Evolutionary conservation across 2,329 filamentous ascomycete species (phyloP), one percentile per base, ranked within the genome.

Genomic region (Paraconiothyrium sp.): DNA sequence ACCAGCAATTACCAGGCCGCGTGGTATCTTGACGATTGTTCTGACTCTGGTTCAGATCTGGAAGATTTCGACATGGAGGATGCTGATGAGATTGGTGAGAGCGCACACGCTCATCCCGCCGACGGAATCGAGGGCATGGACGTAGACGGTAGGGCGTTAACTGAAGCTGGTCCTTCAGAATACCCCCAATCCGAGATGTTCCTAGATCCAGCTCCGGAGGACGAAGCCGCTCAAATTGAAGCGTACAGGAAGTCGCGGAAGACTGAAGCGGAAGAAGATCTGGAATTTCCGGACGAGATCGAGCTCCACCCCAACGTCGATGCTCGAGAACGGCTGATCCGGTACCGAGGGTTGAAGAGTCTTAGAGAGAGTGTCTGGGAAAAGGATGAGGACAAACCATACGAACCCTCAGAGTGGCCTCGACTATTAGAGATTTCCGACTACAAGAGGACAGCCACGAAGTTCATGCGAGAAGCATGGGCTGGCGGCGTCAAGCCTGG

Each of bases 271-370:
- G 88, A 94, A 54, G 94, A 98, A 14, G 95, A 99, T 78, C 87
- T 92, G 58, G 94, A 98, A 77, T 99, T 98, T 78, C 95, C 95
- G 0, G 95, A 99, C 68, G 95, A 99, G 79, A 95, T 99, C 60
- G 96, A 99, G 78, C 84, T 99, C 57, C 92, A 92, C 67, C 95
- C 96, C 0, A 87, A 94, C 57, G 92, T 96, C 3, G 84, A 92
- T 48, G 95, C 95, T 0, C 84, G 92, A 55, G 95, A 99, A 80
- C 87, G 95, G 48, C 82, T 99, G 57, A 88, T 91, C 9, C 88
- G 92, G 62, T 99, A 97, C 80, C 86, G 95, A 73, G 95, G 95
- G 46, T 81, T 99, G 67, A 99, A 98, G 85, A 97, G 92, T 76
- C 80, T 98, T 63, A 89, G 92, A 67, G 92, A 92, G 13, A 97